Conservation (phyloP, 2,329 filamentous ascomycete species). For the Coleophoma crateriformis region DNA sequence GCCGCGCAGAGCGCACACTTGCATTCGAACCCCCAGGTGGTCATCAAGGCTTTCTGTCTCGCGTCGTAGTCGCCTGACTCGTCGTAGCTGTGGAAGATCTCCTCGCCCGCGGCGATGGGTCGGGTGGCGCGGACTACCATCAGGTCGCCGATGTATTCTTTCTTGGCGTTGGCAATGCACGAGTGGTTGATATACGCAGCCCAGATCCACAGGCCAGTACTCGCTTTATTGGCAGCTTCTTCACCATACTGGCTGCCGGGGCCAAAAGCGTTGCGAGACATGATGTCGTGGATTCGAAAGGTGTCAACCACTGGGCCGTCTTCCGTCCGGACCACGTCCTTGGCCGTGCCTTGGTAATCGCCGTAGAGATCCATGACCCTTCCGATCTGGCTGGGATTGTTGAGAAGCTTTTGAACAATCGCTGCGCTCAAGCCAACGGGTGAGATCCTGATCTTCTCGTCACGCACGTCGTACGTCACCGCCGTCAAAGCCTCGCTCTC, state of each 20-base stretch:
- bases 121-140: constrained; percentile 40
- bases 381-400: constrained; percentile 26
- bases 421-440: constrained; percentile 22
- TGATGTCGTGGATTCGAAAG: constrained; percentile 40
- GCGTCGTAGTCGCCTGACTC: constrained; percentile 11
- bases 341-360: constrained; percentile 25
- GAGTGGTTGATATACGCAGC: constrained; percentile 48
- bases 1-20: constrained; percentile 23
- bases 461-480: constrained; percentile 22
- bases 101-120: constrained; percentile 36
- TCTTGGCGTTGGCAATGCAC: constrained; percentile 40
- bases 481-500: constrained; percentile 24
- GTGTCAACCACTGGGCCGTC: constrained; percentile 37
- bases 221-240: constrained; percentile 13
- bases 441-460: constrained; percentile 9
- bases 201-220: constrained; percentile 39
- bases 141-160: constrained; percentile 49
- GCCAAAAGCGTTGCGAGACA: constrained; percentile 38
- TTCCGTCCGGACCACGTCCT: constrained; percentile 24
- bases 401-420: constrained; percentile 29
- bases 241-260: constrained; percentile 21
- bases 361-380: constrained; percentile 25
- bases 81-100: constrained; percentile 38
- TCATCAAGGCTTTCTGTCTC: constrained; percentile 24
- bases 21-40: constrained; percentile 36